A percentile compares a stretch with the other conserved stretches of the same genome.
Conservation (phyloP, 1,139 yeast genomes). For the Hansenula lynferdii region DNA sequence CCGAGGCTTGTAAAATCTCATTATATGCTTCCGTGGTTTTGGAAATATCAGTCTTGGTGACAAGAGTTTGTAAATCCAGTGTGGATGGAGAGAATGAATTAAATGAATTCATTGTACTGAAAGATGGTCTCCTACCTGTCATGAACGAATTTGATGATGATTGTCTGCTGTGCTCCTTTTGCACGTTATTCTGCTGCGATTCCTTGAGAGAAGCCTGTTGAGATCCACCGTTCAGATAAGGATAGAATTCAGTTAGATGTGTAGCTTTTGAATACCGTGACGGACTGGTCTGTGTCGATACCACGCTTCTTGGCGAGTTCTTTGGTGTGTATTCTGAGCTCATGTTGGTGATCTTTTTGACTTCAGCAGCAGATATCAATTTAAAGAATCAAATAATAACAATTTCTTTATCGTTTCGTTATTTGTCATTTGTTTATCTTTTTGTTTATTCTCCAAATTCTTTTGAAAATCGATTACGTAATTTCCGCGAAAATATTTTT, state of each 20-base stretch:
- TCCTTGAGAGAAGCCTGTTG: not conserved
- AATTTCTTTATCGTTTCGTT: not conserved
- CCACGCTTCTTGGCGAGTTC: constrained; percentile 1
- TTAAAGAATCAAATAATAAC: too few relatives aligned
- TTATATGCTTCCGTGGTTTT: constrained; percentile 43
- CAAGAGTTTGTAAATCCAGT: constrained; percentile 52
- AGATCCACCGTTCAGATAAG: constrained; percentile 34
- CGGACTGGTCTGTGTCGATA: constrained; percentile 13
- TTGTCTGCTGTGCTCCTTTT: not conserved
- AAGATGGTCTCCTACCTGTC: constrained; percentile 22
- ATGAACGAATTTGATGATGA: not conserved
- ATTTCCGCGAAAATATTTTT: too few relatives aligned
- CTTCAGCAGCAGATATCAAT: too few relatives aligned
- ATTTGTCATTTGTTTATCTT: not conserved
- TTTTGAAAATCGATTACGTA: not conserved
- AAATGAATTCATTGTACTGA: constrained; percentile 28
- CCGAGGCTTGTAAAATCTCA: constrained; percentile 47
- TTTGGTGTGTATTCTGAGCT: constrained; percentile 1
- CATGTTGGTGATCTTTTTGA: not conserved
- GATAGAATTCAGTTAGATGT: constrained; percentile 51
- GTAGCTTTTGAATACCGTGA: constrained; percentile 30
- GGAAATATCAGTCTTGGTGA: constrained; percentile 54
- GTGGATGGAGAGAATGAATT: constrained; percentile 46
- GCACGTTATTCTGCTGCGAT: not conserved
- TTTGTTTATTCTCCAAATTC: not conserved